Conservation (phyloP, 2,329 filamentous ascomycete species). For the Pochonia chlamydosporia region DNA sequence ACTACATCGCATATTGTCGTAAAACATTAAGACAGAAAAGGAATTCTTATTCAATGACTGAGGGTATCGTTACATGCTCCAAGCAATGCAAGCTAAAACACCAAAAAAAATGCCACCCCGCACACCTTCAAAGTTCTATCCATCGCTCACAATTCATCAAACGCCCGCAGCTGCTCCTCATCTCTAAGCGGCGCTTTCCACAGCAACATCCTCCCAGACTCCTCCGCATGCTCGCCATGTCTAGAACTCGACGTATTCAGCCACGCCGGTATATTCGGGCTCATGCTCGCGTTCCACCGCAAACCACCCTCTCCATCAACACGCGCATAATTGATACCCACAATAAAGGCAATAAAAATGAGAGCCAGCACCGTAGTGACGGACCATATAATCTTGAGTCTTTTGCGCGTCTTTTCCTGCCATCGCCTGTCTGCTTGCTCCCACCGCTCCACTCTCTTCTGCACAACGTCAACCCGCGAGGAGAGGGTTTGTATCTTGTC, state of each 20-base stretch:
- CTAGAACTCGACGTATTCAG: conserved; percentile 10
- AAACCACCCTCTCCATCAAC: conserved; percentile 2
- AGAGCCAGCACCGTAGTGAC: conserved; percentile 45
- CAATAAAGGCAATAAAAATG: conserved; percentile 38
- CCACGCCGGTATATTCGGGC: conserved; percentile 8
- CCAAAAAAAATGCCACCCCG: not conserved
- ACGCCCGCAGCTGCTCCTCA: conserved; percentile 33
- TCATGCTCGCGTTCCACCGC: conserved; percentile 4
- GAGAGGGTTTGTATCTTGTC: conserved; percentile 55
- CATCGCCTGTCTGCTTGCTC: conserved; percentile 61
- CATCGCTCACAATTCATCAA: conserved; percentile 41
- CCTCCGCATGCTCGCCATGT: conserved; percentile 11
- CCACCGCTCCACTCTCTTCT: conserved; percentile 59
- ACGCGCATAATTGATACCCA: conserved; percentile 21
- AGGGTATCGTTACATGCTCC: too few species aligned
- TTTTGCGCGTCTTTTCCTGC: conserved; percentile 60
- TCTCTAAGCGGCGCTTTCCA: conserved; percentile 20
- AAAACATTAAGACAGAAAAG: too few species aligned
- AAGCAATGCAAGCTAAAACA: too few species aligned
- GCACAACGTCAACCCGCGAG: conserved; percentile 57
- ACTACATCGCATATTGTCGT: too few species aligned
- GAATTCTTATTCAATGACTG: too few species aligned
- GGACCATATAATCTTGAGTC: conserved; percentile 59
- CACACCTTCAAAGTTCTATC: too few species aligned
- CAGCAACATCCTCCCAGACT: conserved; percentile 16